Evolutionary conservation across 306 rosid species (phyloP), one percentile per base, ranked within the genome.

Genomic region (Cajanus cajan): DNA sequence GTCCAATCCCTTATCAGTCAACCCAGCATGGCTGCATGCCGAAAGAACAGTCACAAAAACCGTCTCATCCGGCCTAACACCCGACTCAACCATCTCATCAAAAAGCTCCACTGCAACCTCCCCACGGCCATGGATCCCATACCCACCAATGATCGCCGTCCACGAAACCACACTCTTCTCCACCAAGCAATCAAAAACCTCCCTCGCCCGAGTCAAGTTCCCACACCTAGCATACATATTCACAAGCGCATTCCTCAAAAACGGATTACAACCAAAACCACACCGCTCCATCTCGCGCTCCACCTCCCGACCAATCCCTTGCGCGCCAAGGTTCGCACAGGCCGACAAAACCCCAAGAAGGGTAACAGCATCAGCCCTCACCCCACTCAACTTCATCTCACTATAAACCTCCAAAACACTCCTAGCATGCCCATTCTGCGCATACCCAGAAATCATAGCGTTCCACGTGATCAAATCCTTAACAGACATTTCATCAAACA

Each of bases 101-200:
- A 92, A 91, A 76, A 94, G 93, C 74, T 88, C 81, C 71, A 83
- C 73, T 0, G 90, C 97, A 45, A 83, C 82, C 41, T 90, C 90
- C 69, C 97, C 98, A 39, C 84, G 89, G 54, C 98, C 98, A 63
- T 95, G 98, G 75, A 92, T 86, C 68, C 98, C 98, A 81, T 95
- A 92, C 19, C 97, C 97, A 65, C 94, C 88, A 33, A 89, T 90
- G 43, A 90, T 83, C 18, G 92, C 94, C 5, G 93, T 89, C 96
- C 92, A 93, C 4, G 87, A 61, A 67, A 86, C 76, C 47, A 86
- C 84, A 78, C 82, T 84, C 78, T 69, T 80, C 45, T 81, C 84
- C 51, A 43, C 71, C 74, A 71, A 52, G 48, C 52, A 21, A 69
- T 87, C 80, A 1, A 87, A 87, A 68, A 81, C 37, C 24, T 31